phyloP scores from a whole-genome alignment of 495 filamentous ascomycete genomes.

The Xylaria grammica region DNA sequence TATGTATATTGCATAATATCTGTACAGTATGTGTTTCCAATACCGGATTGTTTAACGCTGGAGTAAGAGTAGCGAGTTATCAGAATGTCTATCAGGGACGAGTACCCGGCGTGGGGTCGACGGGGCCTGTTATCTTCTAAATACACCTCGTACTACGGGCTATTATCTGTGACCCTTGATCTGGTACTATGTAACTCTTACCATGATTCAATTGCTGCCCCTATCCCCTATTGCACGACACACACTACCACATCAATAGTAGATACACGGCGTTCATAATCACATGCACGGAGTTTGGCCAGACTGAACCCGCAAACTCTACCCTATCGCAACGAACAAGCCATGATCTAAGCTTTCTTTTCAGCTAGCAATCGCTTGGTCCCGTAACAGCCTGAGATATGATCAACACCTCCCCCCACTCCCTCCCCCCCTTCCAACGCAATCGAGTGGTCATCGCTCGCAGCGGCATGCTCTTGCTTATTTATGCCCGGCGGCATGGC shows the following conservation, averaged over 20 bases:
- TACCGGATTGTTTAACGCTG: neutral
- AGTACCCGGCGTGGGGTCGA: neutral
- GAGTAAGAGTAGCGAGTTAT: neutral
- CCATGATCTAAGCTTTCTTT: neutral
- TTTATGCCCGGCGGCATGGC: neutral
- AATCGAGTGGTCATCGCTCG: neutral
- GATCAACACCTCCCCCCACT: neutral
- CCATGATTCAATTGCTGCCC: too few relatives aligned
- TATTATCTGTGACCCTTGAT: neutral
- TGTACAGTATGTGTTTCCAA: neutral
- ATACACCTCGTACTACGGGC: neutral
- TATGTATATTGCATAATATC: constrained; percentile 1
- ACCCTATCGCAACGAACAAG: neutral
- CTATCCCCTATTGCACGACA: too few relatives aligned
- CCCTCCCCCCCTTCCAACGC: neutral
- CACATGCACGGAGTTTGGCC: too few relatives aligned
- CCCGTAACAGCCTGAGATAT: neutral
- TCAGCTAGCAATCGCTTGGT: neutral
- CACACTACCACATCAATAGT: too few relatives aligned
- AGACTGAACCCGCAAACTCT: neutral
- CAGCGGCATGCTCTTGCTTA: neutral
- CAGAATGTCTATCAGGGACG: neutral
- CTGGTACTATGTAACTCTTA: neutral
- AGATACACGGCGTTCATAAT: too few relatives aligned
- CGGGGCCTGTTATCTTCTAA: neutral